Percentiles rank a stretch among this genome's conserved stretches.
Evolutionary conservation across 345 rosid species (phyloP).

Genomic region (Clarkia xantiana): DNA sequence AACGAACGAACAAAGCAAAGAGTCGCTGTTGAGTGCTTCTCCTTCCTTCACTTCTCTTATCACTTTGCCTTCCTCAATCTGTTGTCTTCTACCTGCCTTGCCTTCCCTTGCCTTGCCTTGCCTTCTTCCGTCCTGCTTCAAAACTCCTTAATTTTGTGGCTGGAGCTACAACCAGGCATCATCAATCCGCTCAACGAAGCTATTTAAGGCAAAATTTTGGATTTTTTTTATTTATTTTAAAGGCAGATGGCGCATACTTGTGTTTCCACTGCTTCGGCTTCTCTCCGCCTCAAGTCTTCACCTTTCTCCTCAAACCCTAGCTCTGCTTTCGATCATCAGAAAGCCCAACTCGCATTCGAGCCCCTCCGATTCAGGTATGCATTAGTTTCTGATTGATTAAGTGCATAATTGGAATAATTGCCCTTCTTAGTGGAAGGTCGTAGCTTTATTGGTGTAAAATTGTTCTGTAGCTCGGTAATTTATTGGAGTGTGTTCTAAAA

Average conservation of each 20-base stretch:
- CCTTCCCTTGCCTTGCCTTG: too few relatives aligned
- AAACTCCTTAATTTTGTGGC: too few relatives aligned
- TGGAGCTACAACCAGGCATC: too few relatives aligned
- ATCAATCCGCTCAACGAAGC: neutral
- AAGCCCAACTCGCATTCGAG: constrained; percentile 27
- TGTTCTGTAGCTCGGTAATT: too few relatives aligned
- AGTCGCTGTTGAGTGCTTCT: too few relatives aligned
- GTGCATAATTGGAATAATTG: neutral
- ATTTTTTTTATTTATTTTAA: too few relatives aligned
- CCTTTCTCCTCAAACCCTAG: constrained; percentile 38
- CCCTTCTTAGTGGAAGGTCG: neutral
- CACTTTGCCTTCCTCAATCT: too few relatives aligned
- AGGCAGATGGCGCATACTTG: constrained; percentile 48
- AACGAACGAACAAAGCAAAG: too few relatives aligned
- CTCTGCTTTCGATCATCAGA: constrained; percentile 26
- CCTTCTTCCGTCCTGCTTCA: too few relatives aligned
- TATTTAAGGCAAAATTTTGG: neutral
- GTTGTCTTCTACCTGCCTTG: too few relatives aligned
- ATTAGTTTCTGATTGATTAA: neutral
- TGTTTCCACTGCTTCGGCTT: constrained; percentile 45
- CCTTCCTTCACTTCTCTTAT: too few relatives aligned
- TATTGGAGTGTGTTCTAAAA: too few relatives aligned
- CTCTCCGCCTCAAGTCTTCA: constrained; percentile 32
- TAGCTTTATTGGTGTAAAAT: neutral
- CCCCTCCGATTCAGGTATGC: constrained; percentile 46